A percentile compares a stretch with the other conserved stretches of the same genome.
Evolutionary conservation across 2,329 filamentous ascomycete species (phyloP).

Genomic region (Paraphoma chrysanthemicola): DNA sequence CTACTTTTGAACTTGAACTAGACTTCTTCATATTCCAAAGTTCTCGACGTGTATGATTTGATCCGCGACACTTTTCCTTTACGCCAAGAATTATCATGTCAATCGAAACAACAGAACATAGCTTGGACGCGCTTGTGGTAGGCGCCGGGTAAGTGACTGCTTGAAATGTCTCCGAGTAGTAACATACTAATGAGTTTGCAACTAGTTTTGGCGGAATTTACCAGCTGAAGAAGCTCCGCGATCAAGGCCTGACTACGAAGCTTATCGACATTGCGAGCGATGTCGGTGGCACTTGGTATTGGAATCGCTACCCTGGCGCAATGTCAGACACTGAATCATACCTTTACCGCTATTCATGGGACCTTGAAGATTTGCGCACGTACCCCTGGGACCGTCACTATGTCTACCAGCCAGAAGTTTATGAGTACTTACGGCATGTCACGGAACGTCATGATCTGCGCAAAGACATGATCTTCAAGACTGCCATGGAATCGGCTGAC

Average conservation of each 20-base stretch:
- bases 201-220: background rate
- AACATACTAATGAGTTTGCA: background rate
- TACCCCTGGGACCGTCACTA: constrained; percentile 50
- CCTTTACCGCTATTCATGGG: constrained; percentile 39
- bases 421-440: constrained; percentile 45
- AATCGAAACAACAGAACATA: background rate
- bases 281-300: constrained; percentile 38
- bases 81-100: background rate
- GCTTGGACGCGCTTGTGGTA: background rate
- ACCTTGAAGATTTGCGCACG: constrained; percentile 39
- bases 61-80: too few species aligned
- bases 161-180: background rate
- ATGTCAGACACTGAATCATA: constrained; percentile 15
- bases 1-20: background rate
- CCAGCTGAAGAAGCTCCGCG: background rate
- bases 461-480: constrained; percentile 52
- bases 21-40: background rate
- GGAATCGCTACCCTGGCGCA: constrained; percentile 37
- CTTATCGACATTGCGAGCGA: background rate
- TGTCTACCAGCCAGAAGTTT: constrained; percentile 42
- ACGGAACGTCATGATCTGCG: constrained; percentile 42
- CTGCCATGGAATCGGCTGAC: constrained; percentile 39
- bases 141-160: background rate
- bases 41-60: background rate
- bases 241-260: background rate